phyloP scores from a whole-genome alignment of 768 basidiomycete genomes.

The Tephrocybe rancida region DNA sequence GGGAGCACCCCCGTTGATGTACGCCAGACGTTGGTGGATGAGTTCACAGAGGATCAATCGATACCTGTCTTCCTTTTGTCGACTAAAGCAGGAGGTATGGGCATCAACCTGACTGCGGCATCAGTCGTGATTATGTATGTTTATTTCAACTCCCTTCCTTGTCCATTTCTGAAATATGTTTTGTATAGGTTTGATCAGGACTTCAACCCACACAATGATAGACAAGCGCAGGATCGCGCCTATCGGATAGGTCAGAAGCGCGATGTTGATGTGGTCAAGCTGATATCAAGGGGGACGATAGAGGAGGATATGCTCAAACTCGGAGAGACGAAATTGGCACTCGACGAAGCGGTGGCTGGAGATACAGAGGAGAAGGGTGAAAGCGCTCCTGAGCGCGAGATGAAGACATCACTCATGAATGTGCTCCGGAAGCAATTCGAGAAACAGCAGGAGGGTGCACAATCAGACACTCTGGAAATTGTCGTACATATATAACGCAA shows the following conservation, averaged over 20 bases:
- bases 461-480: constrained; percentile 1
- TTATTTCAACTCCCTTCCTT: constrained; percentile 4
- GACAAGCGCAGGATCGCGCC: constrained; percentile 96
- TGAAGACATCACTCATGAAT: constrained; percentile 87
- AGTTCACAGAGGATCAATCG: constrained; percentile 86
- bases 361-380: constrained; percentile 64
- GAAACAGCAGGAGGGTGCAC: constrained; percentile 41
- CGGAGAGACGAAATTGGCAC: constrained; percentile 86
- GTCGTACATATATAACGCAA: not conserved
- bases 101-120: constrained; percentile 95
- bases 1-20: constrained; percentile 94
- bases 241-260: constrained; percentile 96
- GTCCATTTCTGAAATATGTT: not conserved
- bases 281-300: constrained; percentile 89
- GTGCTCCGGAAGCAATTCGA: constrained; percentile 83
- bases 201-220: constrained; percentile 97
- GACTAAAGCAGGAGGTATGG: constrained; percentile 94
- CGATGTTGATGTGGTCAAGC: constrained; percentile 92
- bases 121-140: constrained; percentile 91
- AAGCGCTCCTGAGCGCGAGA: constrained; percentile 72
- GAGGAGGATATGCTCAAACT: constrained; percentile 95
- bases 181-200: constrained; percentile 88
- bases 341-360: constrained; percentile 95
- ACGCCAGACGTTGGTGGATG: constrained; percentile 91
- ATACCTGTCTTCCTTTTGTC: constrained; percentile 91